These are phyloP conservation scores for Fusarium armeniacum DNA, from an alignment of 2,329 filamentous ascomycete species.

Conservation along the genomic window DNA sequence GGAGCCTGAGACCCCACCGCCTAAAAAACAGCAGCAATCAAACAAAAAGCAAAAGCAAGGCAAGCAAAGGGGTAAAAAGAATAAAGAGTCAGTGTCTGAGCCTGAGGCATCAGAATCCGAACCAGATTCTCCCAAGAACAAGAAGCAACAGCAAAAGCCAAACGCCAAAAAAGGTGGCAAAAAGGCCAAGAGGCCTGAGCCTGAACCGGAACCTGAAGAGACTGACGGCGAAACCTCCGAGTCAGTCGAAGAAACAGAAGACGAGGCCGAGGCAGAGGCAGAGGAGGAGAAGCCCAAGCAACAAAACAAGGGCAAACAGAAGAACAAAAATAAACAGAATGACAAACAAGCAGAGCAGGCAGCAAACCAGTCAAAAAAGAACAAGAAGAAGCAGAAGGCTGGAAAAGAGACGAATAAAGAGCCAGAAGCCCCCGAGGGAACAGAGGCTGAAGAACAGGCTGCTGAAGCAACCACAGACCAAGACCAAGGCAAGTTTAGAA, in stretches of 20 bases:
- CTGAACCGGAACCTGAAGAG: constrained; percentile 33
- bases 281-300: constrained; percentile 21
- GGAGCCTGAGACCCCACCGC: constrained; percentile 28
- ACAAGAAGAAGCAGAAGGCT: constrained; percentile 34
- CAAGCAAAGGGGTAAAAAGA: constrained; percentile 35
- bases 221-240: constrained; percentile 34
- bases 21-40: constrained; percentile 32
- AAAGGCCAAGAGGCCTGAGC: constrained; percentile 16
- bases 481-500: constrained; percentile 41
- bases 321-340: constrained; percentile 29
- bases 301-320: constrained; percentile 31
- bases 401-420: constrained; percentile 30
- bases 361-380: constrained; percentile 28
- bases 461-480: constrained; percentile 21
- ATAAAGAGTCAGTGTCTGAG: constrained; percentile 12
- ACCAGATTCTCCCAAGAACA: constrained; percentile 35
- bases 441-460: constrained; percentile 20
- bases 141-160: constrained; percentile 22
- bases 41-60: constrained; percentile 41
- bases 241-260: constrained; percentile 32
- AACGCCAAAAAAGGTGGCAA: constrained; percentile 27
- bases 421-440: constrained; percentile 21
- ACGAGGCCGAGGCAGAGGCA: constrained; percentile 25
- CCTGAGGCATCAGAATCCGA: constrained; percentile 39
- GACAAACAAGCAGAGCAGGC: constrained; percentile 14